A percentile compares a stretch with the other conserved stretches of the same genome.
Evolutionary conservation across 805 yeast species (phyloP).

Genomic region (Wickerhamomyces mucosus): DNA sequence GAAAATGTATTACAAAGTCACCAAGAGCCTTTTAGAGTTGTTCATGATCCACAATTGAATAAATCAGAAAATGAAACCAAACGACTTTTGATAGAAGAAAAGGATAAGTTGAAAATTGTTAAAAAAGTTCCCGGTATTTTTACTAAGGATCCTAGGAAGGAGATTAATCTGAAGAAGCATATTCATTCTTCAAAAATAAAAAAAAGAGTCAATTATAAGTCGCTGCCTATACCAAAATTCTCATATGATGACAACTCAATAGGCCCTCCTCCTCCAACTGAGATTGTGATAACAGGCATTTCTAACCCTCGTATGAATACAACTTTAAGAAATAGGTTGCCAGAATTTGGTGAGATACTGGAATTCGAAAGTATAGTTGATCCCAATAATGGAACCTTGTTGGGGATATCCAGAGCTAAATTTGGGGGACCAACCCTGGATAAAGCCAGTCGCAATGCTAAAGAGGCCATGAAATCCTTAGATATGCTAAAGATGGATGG

Average conservation of each 20-base stretch:
- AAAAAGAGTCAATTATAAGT: slow-evolving; percentile 33
- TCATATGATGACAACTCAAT: slow-evolving; percentile 59
- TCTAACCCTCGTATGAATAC: slow-evolving; percentile 42
- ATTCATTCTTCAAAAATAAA: slow-evolving; percentile 28
- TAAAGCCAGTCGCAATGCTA: slow-evolving; percentile 38
- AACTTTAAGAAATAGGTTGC: slow-evolving; percentile 42
- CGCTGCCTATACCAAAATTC: slow-evolving; percentile 27
- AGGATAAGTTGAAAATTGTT: no score
- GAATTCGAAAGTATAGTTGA: slow-evolving; percentile 54
- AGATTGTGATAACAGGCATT: slow-evolving; percentile 60
- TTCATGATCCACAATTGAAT: no score
- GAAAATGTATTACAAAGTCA: no score
- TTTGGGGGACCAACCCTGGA: slow-evolving; percentile 42
- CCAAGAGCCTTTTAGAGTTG: no score
- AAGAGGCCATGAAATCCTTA: slow-evolving; percentile 31
- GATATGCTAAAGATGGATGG: slow-evolving; percentile 42
- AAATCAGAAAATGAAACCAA: no score
- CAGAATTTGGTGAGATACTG: slow-evolving; percentile 52
- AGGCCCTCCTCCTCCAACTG: slow-evolving; percentile 66
- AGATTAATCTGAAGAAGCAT: background rate
- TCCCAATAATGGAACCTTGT: slow-evolving; percentile 67
- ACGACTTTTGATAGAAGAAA: no score
- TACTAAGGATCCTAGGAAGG: slow-evolving; percentile 1
- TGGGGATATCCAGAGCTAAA: slow-evolving; percentile 59
- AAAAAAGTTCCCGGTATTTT: no score